Evolutionary conservation across 768 basidiomycete species (phyloP), one percentile per base, ranked within the genome.

Genomic region (Suillus spraguei): DNA sequence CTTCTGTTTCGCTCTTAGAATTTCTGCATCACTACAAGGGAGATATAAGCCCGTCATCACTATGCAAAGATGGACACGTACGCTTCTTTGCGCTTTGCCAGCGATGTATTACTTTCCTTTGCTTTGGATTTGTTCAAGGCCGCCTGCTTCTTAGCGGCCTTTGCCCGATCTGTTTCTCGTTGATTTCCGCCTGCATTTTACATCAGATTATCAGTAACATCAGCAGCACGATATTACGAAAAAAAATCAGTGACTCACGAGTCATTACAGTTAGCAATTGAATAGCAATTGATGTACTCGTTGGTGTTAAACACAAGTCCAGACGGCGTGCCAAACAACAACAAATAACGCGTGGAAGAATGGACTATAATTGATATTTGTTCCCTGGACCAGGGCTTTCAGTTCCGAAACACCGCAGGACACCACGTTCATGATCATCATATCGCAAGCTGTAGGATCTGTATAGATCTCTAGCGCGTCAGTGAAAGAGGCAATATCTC

Each of bases 1-100:
- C 88, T 89, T 91, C 74, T 93, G 91, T 74, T 94, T 94, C 65
- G 86, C 85, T 62, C 88, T 83, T 64, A 94, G 74, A 52, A 85
- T 84, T 69, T 88, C 88, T 49, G 92, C 91, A 74, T 94, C 91
- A 63, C 92, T 94, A 71, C 22, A 64, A 42, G 72, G 65, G 66
- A 68, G 70, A 61, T 68, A 63, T 72, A 68, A 73, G 68, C 3
- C 4, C 14, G 64, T 59, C 68, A 62, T 16, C 50, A 17, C 17
- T 6, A 61, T 62, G 59, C 28, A 42, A 53, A 62, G 66, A 63
- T 59, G 62, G 55, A 64, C 70, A 85, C 90, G 77, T 79, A 92
- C 91, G 79, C 80, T 79, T 92, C 91, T 77, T 87, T 89, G 69
- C 91, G 85, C 76, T 90, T 87, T 58, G 85, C 83, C 42, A 93